Base-by-base conservation (phyloP, 768 basidiomycete species). In the Pleurotus djamor region DNA sequence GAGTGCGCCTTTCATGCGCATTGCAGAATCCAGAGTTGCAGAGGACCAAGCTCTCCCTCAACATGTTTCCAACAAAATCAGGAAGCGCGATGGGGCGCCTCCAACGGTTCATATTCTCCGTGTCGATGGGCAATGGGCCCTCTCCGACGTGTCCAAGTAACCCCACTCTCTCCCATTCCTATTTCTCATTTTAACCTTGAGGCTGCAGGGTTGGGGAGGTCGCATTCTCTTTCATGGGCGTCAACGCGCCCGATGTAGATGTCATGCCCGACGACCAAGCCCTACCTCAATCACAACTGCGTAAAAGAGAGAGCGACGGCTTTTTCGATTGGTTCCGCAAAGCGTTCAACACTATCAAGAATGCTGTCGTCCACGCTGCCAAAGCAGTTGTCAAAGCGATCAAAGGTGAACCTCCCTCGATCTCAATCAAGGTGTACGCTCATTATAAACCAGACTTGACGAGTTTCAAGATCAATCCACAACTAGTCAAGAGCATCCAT, bases 221-320 rank as follows among this genome's bases (percentile, higher is more conserved):
- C 10, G 44, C 12, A 12, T 47, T 63, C 32, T 60, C 59, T 0
- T 33, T 61, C 33, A 16, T 60, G 6, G 63, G 63, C 7, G 60
- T 61, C 34, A 64, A 54, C 16, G 37, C 62, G 8, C 65, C 63
- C 17, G 65, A 60, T n/a, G 60, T 62, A 38, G 51, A 45, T 17
- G 21, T 28, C 21, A 28, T 28, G 21, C 21, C 21, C 1, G 21
- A 12, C 7, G 28, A 14, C 16, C 44, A 34, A 17, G 6, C 10
- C 8, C n/a, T 4, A n/a, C 38, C 38, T 41, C 38, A 1, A 41
- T 10, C 10, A 1, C 38, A 41, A 1, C 4, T 41, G n/a, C n/a
- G n/a, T 41, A 41, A n/a, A n/a, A 9, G 38, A n/a, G 38, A 4
- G 4, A 41, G 38, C 21, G 38, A 34, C 12, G 36, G 36, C 16